phyloP scores from a whole-genome alignment of 495 filamentous ascomycete genomes.

The Patellaria atrata region DNA sequence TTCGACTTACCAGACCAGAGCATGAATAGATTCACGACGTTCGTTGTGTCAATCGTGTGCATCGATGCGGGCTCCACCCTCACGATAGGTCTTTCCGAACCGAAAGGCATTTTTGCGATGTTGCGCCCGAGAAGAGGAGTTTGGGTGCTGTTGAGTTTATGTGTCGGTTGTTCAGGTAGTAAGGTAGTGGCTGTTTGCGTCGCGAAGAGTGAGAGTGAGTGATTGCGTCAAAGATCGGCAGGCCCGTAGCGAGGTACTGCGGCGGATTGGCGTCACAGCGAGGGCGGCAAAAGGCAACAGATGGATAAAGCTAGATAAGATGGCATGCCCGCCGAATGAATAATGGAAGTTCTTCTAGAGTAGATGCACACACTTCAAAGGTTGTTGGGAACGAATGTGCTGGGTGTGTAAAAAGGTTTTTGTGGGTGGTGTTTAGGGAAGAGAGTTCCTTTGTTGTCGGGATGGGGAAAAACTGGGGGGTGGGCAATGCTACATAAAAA shows the following conservation, averaged over 20 bases:
- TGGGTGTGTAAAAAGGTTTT: background rate
- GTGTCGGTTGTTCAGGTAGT: background rate
- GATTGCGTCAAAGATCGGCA: constrained; percentile 19
- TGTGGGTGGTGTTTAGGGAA: background rate
- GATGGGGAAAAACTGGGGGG: constrained; percentile 2
- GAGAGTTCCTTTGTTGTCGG: constrained; percentile 7
- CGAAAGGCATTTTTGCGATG: constrained; percentile 24
- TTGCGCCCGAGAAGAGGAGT: constrained; percentile 4
- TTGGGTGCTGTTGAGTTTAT: constrained; percentile 1
- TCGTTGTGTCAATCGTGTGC: constrained; percentile 84
- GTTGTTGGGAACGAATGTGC: no score
- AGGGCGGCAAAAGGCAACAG: background rate
- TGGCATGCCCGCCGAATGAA: background rate
- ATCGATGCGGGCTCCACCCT: constrained; percentile 34
- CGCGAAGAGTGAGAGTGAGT: constrained; percentile 6
- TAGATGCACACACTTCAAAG: no score
- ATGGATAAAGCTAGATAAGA: constrained; percentile 1
- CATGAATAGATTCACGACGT: constrained; percentile 84
- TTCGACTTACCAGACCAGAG: constrained; percentile 96
- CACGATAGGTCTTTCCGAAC: constrained; percentile 21
- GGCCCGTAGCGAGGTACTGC: constrained; percentile 1
- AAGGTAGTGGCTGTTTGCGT: constrained; percentile 3
- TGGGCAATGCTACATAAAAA: constrained; percentile 11
- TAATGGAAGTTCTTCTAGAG: background rate
- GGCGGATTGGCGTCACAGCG: background rate